Evolutionary conservation across 306 rosid species (phyloP).

Genomic region (Citrullus amarus): DNA sequence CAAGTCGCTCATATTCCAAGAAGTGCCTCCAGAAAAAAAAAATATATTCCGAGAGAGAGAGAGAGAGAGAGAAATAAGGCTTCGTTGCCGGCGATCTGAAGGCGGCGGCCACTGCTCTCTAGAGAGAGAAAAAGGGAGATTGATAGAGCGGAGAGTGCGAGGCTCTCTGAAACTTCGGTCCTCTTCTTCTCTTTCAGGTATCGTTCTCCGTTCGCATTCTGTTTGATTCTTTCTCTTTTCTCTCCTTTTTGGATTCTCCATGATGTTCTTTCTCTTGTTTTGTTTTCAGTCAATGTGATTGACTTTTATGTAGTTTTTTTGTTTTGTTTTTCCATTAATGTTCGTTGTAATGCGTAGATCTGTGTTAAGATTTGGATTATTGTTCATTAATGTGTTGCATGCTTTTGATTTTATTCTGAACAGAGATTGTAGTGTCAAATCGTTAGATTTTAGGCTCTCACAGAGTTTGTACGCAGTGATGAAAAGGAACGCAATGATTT

Average conservation of each 20-base stretch:
- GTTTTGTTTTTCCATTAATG: background rate
- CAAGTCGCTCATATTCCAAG: background rate
- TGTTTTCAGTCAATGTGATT: background rate
- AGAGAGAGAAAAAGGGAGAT: background rate
- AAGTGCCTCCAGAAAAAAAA: background rate
- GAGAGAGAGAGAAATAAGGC: background rate
- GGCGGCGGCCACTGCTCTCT: background rate
- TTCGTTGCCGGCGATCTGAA: conserved; percentile 3
- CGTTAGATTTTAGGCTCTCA: background rate
- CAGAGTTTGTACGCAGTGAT: background rate
- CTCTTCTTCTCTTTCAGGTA: conserved; percentile 9
- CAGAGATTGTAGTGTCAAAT: background rate
- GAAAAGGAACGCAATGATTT: background rate
- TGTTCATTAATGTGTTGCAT: background rate
- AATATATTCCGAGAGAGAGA: no score
- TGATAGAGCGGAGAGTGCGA: background rate
- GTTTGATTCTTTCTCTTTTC: background rate
- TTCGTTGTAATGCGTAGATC: background rate
- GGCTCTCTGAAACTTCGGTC: background rate
- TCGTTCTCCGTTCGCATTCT: background rate
- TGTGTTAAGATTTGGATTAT: background rate
- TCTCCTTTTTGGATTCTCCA: background rate
- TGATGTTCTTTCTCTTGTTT: background rate
- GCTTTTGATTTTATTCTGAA: background rate
- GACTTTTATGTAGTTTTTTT: background rate